phyloP scores from a whole-genome alignment of 208 protist species.

The Acanthamoeba royreba region DNA sequence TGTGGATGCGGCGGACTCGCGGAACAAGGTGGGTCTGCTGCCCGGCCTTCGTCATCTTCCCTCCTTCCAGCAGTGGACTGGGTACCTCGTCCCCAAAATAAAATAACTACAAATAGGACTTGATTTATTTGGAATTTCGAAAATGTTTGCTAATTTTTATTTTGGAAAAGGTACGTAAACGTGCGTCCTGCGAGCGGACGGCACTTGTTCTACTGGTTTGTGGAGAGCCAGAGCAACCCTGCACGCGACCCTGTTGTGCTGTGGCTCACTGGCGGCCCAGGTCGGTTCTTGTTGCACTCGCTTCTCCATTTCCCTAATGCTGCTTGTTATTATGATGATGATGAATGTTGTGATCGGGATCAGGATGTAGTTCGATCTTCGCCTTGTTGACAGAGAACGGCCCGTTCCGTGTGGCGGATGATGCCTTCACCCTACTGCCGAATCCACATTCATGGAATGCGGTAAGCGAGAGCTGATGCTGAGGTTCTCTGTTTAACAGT shows the following conservation, averaged over 20 bases:
- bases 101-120: neutral
- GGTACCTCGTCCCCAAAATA: neutral
- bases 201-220: constrained; percentile 28
- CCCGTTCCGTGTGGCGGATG: neutral
- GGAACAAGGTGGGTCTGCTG: neutral
- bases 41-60: neutral
- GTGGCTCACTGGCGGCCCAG: constrained; percentile 23
- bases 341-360: no score
- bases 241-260: neutral
- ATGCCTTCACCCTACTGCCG: neutral
- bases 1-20: neutral
- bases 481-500: neutral
- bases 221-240: neutral
- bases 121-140: no score
- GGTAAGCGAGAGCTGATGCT: neutral
- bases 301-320: neutral
- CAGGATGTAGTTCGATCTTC: neutral
- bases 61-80: neutral
- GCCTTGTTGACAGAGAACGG: constrained; percentile 9
- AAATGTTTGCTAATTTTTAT: no score
- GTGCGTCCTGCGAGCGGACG: neutral
- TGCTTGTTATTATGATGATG: neutral
- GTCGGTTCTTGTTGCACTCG: neutral
- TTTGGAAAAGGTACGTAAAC: neutral
- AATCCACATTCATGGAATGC: constrained; percentile 19